These are phyloP conservation scores for Sugiyamaella floridensis DNA, from an alignment of 805 yeast species.

Conservation along the genomic window DNA sequence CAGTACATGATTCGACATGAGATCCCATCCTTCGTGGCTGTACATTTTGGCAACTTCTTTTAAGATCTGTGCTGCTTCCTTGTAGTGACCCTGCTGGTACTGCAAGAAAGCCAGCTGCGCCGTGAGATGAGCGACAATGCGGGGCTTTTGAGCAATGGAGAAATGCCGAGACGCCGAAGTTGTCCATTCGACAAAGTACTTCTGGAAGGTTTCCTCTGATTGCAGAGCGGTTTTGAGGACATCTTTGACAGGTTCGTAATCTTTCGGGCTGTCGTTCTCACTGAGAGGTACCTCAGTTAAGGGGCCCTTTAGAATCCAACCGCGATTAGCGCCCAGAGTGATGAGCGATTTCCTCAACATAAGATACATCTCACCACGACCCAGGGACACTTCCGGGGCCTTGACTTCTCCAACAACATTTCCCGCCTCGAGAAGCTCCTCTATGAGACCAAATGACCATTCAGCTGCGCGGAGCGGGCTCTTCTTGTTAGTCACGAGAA, in stretches of 20 bases:
- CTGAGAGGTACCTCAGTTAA: slow-evolving; percentile 24
- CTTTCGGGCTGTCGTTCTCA: slow-evolving; percentile 9
- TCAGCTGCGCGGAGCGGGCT: slow-evolving; percentile 22
- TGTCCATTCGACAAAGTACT: slow-evolving; percentile 47
- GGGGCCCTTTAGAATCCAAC: slow-evolving; percentile 28
- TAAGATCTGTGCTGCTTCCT: slow-evolving; percentile 55
- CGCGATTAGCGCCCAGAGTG: slow-evolving; percentile 22
- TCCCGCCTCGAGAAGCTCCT: slow-evolving; percentile 34
- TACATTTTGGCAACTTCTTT: slow-evolving; percentile 65
- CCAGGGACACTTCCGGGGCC: slow-evolving; percentile 31
- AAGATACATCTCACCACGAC: slow-evolving; percentile 38
- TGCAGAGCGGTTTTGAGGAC: slow-evolving; percentile 22
- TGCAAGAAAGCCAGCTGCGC: slow-evolving; percentile 72
- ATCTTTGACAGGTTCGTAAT: not conserved
- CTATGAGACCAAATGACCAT: slow-evolving; percentile 35
- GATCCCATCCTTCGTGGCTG: slow-evolving; percentile 64
- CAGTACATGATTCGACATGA: slow-evolving; percentile 58
- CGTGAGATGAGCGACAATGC: slow-evolving; percentile 66
- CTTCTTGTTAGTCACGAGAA: slow-evolving; percentile 20
- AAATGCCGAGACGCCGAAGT: slow-evolving; percentile 49
- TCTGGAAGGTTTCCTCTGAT: slow-evolving; percentile 33
- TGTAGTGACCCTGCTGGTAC: slow-evolving; percentile 49
- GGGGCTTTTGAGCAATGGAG: slow-evolving; percentile 45
- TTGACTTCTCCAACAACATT: slow-evolving; percentile 15
- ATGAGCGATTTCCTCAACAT: slow-evolving; percentile 35